These are phyloP conservation scores for Cladosporium sp. DNA, from an alignment of 2,329 filamentous ascomycete species.

Conservation along the genomic window DNA sequence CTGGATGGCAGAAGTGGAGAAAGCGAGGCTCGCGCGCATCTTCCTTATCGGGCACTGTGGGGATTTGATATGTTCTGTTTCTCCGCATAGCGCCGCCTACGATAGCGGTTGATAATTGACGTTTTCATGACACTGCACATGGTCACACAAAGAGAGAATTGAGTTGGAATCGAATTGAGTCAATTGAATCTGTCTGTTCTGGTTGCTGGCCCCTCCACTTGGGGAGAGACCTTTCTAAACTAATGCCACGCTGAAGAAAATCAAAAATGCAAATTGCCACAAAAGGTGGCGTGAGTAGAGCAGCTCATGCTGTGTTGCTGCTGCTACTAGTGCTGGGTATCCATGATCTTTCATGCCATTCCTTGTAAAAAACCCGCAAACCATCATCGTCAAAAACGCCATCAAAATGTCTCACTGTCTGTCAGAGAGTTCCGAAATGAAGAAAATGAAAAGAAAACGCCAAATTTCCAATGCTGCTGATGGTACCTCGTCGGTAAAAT, in stretches of 20 bases:
- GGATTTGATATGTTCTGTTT: too few species aligned
- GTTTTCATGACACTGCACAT: background rate
- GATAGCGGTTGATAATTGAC: background rate
- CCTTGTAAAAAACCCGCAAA: background rate
- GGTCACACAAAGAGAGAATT: background rate
- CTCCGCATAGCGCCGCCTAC: background rate
- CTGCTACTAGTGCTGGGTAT: background rate
- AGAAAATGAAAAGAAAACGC: background rate
- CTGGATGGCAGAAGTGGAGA: background rate
- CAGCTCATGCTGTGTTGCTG: background rate
- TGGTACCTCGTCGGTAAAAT: background rate
- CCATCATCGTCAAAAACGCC: background rate
- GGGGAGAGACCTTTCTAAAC: background rate
- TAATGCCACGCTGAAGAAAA: background rate
- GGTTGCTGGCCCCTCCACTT: background rate
- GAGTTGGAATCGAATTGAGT: background rate
- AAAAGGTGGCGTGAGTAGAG: background rate
- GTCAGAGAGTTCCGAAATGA: background rate
- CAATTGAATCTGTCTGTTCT: background rate
- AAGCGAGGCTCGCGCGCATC: background rate
- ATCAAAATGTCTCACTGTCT: background rate
- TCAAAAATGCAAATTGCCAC: background rate
- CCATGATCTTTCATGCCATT: constrained; percentile 15
- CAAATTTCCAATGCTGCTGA: background rate
- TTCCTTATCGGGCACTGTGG: background rate